Evolutionary conservation across 129 eudicot species (phyloP), one percentile per base, ranked within the genome.

Genomic region (Escallonia rubra): DNA sequence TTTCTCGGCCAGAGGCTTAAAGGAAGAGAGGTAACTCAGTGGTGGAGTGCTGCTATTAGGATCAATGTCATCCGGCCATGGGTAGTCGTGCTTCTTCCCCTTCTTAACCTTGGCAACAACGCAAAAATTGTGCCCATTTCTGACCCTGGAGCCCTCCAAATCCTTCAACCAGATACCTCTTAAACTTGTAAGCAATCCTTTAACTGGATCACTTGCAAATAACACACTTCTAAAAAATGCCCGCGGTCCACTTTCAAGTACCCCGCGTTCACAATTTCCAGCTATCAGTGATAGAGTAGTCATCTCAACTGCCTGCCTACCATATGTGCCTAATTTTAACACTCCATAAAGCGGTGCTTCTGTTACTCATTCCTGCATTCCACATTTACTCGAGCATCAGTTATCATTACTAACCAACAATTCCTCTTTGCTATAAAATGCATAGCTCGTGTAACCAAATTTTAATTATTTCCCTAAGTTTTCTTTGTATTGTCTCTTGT

Each of bases 61-160:
- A 72, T 78, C 78, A 49, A 59, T 43, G 16, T 78, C 65, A 42
- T 66, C 73, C 3, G 73, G 77, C 82, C 82, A 78, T 44, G 77
- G 82, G 59, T 72, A 72, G 16, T 71, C 77, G 8, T 66, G 82
- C 46, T 78, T 78, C 65, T 78, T 78, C 57, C 69, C 64, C 46
- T 72, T 78, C 53, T 53, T 72, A 34, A 71, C 13, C 8, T 44
- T 40, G 0, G 80, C 74, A 46, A 46, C 39, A 46, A 75, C 50
- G 9, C 44, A 34, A 41, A 68, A 8, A 10, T 39, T 65, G 11
- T 74, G 44, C 50, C 60, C 56, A 46, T 57, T 63, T n/a, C 55
- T 45, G 34, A 23, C 34, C 34, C 34, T 23, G 8, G 66, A 56
- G 9, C 55, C 43, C 10, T 57, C 43, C 8, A 40, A 68, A 62